Percentiles rank a stretch among this genome's conserved stretches.
Conservation (phyloP, 2,329 filamentous ascomycete genomes). For the Cryphonectria parasitica region DNA sequence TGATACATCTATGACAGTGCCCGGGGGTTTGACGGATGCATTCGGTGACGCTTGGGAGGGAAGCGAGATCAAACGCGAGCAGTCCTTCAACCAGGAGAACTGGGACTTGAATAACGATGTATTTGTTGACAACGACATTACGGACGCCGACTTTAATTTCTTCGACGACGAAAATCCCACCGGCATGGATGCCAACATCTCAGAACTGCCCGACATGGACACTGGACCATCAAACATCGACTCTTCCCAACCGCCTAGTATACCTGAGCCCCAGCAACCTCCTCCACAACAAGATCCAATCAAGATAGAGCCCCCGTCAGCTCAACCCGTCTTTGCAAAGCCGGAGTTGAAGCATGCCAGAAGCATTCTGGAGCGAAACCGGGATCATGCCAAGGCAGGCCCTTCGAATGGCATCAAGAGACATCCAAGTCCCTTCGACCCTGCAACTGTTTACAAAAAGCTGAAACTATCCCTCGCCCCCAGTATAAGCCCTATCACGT, state of each 20-base stretch:
- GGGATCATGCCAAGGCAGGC: conserved; percentile 37
- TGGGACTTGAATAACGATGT: conserved; percentile 71
- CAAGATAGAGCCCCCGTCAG: conserved; percentile 22
- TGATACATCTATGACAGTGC: conserved; percentile 41
- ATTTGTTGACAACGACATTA: conserved; percentile 75
- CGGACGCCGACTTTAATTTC: conserved; percentile 82
- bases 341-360: conserved; percentile 63
- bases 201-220: conserved; percentile 38
- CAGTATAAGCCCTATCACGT: conserved; percentile 31
- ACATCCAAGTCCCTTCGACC: conserved; percentile 60
- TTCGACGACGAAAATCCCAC: conserved; percentile 67
- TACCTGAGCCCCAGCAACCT: conserved; percentile 30
- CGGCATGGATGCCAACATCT: conserved; percentile 44
- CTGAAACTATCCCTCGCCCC: conserved; percentile 52
- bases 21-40: conserved; percentile 35
- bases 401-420: conserved; percentile 48
- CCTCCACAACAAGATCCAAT: conserved; percentile 28
- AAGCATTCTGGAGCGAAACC: conserved; percentile 48
- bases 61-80: conserved; percentile 50
- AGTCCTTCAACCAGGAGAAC: conserved; percentile 56
- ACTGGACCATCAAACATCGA: conserved; percentile 20
- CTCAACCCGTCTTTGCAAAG: conserved; percentile 55
- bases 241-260: conserved; percentile 30
- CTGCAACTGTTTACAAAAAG: conserved; percentile 62
- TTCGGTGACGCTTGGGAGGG: conserved; percentile 47